Conservation (phyloP, 805 yeast genomes). For the Wickerhamia fluorescens region DNA sequence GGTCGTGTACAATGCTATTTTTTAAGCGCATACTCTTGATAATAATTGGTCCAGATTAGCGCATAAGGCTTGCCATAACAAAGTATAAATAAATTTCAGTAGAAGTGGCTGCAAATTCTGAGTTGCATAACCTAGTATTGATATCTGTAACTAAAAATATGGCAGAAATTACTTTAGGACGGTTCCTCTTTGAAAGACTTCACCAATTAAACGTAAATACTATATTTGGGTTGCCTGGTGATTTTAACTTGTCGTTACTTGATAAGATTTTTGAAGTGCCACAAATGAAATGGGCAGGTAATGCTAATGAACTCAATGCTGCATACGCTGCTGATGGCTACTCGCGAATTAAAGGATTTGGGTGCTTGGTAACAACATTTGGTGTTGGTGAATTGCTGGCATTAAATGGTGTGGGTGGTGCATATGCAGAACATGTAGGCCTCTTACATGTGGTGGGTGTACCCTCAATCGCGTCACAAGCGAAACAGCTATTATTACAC, state of each 20-base stretch:
- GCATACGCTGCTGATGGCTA: slow-evolving; percentile 88
- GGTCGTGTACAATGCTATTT: too few species aligned
- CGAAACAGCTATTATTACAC: slow-evolving; percentile 66
- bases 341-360: slow-evolving; percentile 71
- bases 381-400: slow-evolving; percentile 90
- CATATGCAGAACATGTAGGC: slow-evolving; percentile 87
- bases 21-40: too few species aligned
- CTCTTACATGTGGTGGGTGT: slow-evolving; percentile 80
- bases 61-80: too few species aligned
- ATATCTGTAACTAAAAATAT: slow-evolving; percentile 8
- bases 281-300: slow-evolving; percentile 83
- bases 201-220: slow-evolving; percentile 65
- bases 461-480: slow-evolving; percentile 69
- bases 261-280: slow-evolving; percentile 70
- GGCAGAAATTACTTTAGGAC: slow-evolving; percentile 58
- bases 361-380: slow-evolving; percentile 74
- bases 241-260: slow-evolving; percentile 64
- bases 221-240: slow-evolving; percentile 78
- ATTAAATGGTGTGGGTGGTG: slow-evolving; percentile 79
- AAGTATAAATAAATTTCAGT: too few species aligned
- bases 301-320: slow-evolving; percentile 84
- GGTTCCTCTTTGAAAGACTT: slow-evolving; percentile 72
- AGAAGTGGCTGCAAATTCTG: too few species aligned
- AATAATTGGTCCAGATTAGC: too few species aligned
- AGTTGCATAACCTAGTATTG: too few species aligned